Evolutionary conservation across 306 rosid species (phyloP).

Genomic region (Hylodesmum podocarpum): DNA sequence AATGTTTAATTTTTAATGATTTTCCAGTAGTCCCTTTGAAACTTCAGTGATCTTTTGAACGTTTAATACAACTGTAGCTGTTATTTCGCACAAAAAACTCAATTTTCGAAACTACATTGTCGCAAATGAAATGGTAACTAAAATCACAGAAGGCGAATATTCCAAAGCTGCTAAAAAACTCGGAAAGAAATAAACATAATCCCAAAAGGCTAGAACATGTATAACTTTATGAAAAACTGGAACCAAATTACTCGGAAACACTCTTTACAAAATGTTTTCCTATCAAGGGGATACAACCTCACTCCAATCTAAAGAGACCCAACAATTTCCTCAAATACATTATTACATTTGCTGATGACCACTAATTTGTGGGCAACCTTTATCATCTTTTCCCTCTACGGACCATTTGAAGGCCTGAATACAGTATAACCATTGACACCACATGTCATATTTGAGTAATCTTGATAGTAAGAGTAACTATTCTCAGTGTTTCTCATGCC

Average conservation of each 20-base stretch:
- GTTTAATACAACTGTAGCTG: background rate
- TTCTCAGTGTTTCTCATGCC: slow-evolving; percentile 62
- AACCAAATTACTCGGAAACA: slow-evolving; percentile 57
- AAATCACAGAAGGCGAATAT: background rate
- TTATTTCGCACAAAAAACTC: background rate
- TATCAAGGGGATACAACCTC: slow-evolving; percentile 72
- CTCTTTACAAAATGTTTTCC: slow-evolving; percentile 92
- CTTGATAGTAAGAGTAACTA: slow-evolving; percentile 70
- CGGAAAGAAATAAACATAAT: background rate
- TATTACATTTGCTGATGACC: slow-evolving; percentile 58
- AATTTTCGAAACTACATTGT: background rate
- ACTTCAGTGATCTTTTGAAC: background rate
- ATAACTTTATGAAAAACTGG: slow-evolving; percentile 44
- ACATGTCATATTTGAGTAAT: slow-evolving; percentile 64
- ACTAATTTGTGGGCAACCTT: slow-evolving; percentile 41
- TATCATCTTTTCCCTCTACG: slow-evolving; percentile 46
- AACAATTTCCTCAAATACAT: slow-evolving; percentile 59
- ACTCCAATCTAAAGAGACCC: slow-evolving; percentile 70
- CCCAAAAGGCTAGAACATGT: slow-evolving; percentile 28
- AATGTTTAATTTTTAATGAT: background rate
- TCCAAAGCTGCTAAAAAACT: background rate
- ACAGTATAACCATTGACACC: slow-evolving; percentile 74
- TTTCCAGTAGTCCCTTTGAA: background rate
- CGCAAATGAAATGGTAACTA: background rate
- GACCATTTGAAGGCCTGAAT: slow-evolving; percentile 89